These are phyloP conservation scores for Torrubiella hemipterigena DNA, from an alignment of 2,329 filamentous ascomycete species.

Conservation along the genomic window DNA sequence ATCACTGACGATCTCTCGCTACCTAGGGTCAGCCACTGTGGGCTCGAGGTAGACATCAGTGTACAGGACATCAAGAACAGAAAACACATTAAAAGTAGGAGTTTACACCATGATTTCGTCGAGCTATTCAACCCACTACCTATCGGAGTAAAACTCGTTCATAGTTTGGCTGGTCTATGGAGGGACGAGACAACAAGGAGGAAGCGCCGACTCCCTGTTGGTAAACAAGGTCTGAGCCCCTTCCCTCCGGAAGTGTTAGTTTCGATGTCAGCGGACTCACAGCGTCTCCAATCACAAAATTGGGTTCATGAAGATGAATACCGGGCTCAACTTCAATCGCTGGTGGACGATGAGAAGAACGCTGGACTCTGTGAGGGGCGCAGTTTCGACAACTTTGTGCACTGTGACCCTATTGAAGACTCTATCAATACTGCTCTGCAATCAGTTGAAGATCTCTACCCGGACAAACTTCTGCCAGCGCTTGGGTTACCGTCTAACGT, in stretches of 20 bases:
- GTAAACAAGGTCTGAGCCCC: constrained; percentile 55
- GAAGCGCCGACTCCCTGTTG: constrained; percentile 56
- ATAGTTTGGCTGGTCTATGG: constrained; percentile 92
- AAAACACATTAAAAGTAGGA: constrained; percentile 59
- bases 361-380: constrained; percentile 25
- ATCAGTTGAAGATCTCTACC: constrained; percentile 80
- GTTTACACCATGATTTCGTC: constrained; percentile 75
- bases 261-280: constrained; percentile 76
- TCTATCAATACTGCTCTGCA: constrained; percentile 66
- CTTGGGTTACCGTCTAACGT: constrained; percentile 26
- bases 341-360: constrained; percentile 53
- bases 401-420: constrained; percentile 36
- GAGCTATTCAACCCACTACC: constrained; percentile 56
- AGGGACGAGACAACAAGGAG: constrained; percentile 74
- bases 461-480: constrained; percentile 44
- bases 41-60: constrained; percentile 80
- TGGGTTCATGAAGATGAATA: constrained; percentile 94
- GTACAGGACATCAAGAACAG: constrained; percentile 84
- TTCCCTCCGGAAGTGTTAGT: constrained; percentile 73
- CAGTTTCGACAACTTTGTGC: constrained; percentile 56
- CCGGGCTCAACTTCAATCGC: constrained; percentile 46
- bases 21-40: constrained; percentile 74
- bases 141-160: constrained; percentile 67
- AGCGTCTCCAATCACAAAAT: constrained; percentile 58
- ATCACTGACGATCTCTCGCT: constrained; percentile 47